These are phyloP conservation scores for Gaeumannomyces tritici DNA, from an alignment of 2,329 filamentous ascomycete species.

Conservation along the genomic window DNA sequence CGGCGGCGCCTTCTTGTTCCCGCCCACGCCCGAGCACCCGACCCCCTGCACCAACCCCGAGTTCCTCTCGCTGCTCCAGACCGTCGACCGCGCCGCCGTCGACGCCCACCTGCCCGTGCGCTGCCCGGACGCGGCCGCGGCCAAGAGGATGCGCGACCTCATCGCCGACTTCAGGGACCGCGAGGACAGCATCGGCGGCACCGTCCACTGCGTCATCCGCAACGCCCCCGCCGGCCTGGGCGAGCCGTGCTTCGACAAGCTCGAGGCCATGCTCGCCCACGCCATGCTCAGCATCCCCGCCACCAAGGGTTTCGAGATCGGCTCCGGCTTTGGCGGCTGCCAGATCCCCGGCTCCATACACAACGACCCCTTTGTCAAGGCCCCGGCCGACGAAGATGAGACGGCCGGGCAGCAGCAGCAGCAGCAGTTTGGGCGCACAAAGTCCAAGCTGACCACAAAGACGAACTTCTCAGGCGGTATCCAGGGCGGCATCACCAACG, in stretches of 20 bases:
- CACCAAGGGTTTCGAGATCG: slow-evolving; percentile 92
- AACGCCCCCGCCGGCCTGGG: slow-evolving; percentile 79
- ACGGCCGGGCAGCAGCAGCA: neutral
- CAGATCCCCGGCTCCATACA: slow-evolving; percentile 81
- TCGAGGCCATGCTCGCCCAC: slow-evolving; percentile 84
- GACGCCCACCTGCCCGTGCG: slow-evolving; percentile 80
- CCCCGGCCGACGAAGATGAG: neutral
- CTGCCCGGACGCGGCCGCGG: slow-evolving; percentile 62
- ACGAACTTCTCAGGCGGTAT: slow-evolving; percentile 95
- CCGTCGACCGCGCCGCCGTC: slow-evolving; percentile 64
- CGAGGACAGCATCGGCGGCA: slow-evolving; percentile 86
- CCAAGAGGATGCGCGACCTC: slow-evolving; percentile 64
- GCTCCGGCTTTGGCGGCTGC: slow-evolving; percentile 82
- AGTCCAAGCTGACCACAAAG: slow-evolving; percentile 66
- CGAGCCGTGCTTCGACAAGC: slow-evolving; percentile 91
- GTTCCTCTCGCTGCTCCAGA: slow-evolving; percentile 66
- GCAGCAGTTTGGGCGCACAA: slow-evolving; percentile 14
- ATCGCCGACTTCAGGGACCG: slow-evolving; percentile 71
- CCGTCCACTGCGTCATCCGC: slow-evolving; percentile 86
- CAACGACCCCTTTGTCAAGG: slow-evolving; percentile 72
- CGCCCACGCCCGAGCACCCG: slow-evolving; percentile 58
- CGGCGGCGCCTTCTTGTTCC: slow-evolving; percentile 69
- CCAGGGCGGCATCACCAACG: slow-evolving; percentile 92
- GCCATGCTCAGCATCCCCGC: slow-evolving; percentile 94
- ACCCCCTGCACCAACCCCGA: slow-evolving; percentile 64